phyloP scores from a whole-genome alignment of 2,329 filamentous ascomycete genomes.

The Alternaria angustiovoidea region DNA sequence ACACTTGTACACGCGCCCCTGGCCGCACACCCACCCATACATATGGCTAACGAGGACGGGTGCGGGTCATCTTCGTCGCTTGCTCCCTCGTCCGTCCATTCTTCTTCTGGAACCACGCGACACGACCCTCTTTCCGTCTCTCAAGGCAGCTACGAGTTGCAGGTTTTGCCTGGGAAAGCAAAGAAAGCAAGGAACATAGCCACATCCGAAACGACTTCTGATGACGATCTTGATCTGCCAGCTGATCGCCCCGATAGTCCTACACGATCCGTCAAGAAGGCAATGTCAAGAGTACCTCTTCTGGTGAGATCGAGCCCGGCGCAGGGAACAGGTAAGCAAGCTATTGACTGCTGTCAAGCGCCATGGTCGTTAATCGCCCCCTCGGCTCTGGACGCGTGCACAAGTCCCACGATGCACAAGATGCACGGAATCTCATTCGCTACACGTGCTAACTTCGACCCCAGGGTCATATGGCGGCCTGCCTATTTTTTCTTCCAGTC shows the following conservation, averaged over 20 bases:
- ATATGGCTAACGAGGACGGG: conserved; percentile 33
- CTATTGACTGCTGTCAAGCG: conserved; percentile 12
- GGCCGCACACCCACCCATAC: conserved; percentile 25
- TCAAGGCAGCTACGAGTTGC: conserved; percentile 44
- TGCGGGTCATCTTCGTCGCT: conserved; percentile 22
- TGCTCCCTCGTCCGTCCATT: conserved; percentile 30
- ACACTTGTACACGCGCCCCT: conserved; percentile 29
- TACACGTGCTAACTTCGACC: conserved; percentile 14
- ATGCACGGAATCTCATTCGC: background rate
- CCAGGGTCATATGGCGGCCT: conserved; percentile 67
- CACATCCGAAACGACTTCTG: conserved; percentile 32
- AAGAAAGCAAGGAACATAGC: conserved; percentile 40
- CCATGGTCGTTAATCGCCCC: conserved; percentile 5
- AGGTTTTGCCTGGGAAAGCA: conserved; percentile 38
- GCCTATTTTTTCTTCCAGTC: conserved; percentile 55
- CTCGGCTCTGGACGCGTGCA: conserved; percentile 10
- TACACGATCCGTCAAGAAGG: conserved; percentile 26
- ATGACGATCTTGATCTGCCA: conserved; percentile 39
- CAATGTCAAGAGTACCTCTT: conserved; percentile 63
- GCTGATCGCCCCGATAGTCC: conserved; percentile 22
- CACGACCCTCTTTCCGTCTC: conserved; percentile 25
- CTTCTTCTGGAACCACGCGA: conserved; percentile 31
- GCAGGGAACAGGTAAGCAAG: conserved; percentile 58
- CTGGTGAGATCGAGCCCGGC: conserved; percentile 68
- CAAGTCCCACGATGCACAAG: conserved; percentile 15